Conservation (phyloP, 192 early-diverging fungal species). For the Coemansia sp. region DNA sequence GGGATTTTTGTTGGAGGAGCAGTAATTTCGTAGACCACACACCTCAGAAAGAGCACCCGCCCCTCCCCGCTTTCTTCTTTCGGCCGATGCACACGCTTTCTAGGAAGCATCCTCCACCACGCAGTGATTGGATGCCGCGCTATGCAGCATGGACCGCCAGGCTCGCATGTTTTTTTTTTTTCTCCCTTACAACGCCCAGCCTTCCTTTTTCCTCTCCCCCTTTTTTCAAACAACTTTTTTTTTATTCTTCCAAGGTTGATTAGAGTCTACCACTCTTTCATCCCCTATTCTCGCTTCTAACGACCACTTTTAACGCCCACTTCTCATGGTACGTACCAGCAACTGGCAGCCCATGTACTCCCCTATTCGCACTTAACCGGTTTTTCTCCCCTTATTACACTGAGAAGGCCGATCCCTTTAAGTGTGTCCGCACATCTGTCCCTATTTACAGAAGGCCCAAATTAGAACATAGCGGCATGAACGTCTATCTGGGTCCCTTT, state of each 20-base stretch:
- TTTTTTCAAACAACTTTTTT: not conserved
- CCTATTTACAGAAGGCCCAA: not conserved
- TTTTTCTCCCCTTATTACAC: not conserved
- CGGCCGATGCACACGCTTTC: not conserved
- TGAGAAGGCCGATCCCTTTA: not conserved
- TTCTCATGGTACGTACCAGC: not conserved
- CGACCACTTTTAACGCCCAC: not conserved
- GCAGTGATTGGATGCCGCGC: not conserved
- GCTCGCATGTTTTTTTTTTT: not conserved
- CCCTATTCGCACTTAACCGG: not conserved
- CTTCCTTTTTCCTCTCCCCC: not conserved
- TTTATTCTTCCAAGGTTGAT: not conserved
- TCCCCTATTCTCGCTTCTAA: not conserved
- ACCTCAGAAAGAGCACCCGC: not conserved
- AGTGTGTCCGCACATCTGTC: conserved; percentile 3
- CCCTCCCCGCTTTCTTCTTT: not conserved
- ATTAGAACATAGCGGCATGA: not conserved
- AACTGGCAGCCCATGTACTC: not conserved
- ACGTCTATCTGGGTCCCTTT: not conserved
- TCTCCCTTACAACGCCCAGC: not conserved
- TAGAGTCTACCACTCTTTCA: conserved; percentile 1
- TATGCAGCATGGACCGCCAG: conserved; percentile 8
- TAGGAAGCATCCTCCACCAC: not conserved
- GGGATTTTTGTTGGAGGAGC: not conserved
- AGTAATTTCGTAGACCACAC: not conserved